Evolutionary conservation across 352 stramenopile species (phyloP).

Genomic region (Phytopythium montanum): DNA sequence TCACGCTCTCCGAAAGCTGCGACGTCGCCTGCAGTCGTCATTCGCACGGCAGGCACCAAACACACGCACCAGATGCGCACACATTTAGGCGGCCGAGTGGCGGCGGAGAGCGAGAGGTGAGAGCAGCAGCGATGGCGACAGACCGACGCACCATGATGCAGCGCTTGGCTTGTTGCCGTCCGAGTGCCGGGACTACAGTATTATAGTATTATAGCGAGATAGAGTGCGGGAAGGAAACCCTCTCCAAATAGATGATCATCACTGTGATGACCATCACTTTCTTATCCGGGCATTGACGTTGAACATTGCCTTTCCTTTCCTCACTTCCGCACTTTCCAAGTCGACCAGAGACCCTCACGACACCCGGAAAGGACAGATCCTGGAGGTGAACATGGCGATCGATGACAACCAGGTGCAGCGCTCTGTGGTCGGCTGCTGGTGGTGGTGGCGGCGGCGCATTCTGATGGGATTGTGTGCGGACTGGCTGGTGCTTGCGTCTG

Average conservation of each 20-base stretch:
- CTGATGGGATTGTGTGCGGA: neutral
- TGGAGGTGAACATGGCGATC: neutral
- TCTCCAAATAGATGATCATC: slow-evolving; percentile 17
- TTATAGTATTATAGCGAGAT: too few species aligned
- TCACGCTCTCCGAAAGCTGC: slow-evolving; percentile 89
- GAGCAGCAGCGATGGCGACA: neutral
- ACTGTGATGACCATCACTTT: neutral
- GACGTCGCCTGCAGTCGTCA: slow-evolving; percentile 40
- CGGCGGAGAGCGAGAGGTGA: neutral
- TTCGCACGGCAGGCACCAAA: neutral
- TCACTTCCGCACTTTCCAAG: slow-evolving; percentile 10
- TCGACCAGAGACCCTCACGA: slow-evolving; percentile 1
- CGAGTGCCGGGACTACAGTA: too few species aligned
- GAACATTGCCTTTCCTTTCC: slow-evolving; percentile 11
- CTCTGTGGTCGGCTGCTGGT: neutral
- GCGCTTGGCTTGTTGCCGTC: too few species aligned
- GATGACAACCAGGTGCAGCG: neutral
- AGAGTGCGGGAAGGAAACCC: slow-evolving; percentile 5
- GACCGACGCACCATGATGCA: neutral
- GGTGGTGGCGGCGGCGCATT: neutral
- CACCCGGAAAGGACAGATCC: neutral
- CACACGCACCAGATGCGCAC: neutral
- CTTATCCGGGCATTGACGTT: neutral
- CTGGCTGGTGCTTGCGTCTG: neutral
- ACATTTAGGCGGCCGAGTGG: neutral